Evolutionary conservation across 2,329 filamentous ascomycete species (phyloP), one percentile per base, ranked within the genome.

Genomic region (Trichoderma guizhouense): DNA sequence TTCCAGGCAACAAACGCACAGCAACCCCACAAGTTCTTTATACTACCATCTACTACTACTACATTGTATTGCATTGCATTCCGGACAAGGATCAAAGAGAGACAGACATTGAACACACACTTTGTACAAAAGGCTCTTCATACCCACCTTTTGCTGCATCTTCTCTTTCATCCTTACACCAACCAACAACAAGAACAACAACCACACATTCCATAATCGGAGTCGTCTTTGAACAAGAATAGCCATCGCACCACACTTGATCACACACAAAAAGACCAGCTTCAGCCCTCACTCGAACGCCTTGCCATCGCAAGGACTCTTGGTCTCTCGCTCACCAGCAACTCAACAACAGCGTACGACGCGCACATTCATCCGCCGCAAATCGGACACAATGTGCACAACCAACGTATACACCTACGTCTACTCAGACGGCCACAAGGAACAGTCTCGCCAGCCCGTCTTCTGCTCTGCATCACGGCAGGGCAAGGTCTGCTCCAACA

Each of bases 371-470:
- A 65, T 24, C 18, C 61, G 34, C 43, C 62, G 28, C 64, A 69
- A 55, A 51, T 36, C 78, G 75, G 76, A 77, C 82, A 83, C 80
- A 63, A 88, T 88, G 86, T 88, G 86, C 79, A 82, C 83, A 73
- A 84, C 82, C 72, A 81, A 86, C 75, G 74, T 84, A 65, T 86
- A 83, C 80, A 80, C 83, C 39, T 84, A 85, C 77, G 76, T 83
- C 76, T 83, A 84, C 81, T 82, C 85, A 4, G 83, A 87, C 77
- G 84, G 84, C 71, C 81, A 79, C 63, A 73, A 72, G 62, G 76
- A 80, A 74, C 77, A 78, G 64, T 75, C 76, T 43, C 79, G 81
- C 63, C 81, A 82, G 69, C 77, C 79, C 7, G 77, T 80, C 36
- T 77, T 81, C 51, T 85, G 85, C 80, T 74, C 78, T 12, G 75